phyloP scores from a whole-genome alignment of 495 filamentous ascomycete genomes.

The Penicillium psychrofluorescens region DNA sequence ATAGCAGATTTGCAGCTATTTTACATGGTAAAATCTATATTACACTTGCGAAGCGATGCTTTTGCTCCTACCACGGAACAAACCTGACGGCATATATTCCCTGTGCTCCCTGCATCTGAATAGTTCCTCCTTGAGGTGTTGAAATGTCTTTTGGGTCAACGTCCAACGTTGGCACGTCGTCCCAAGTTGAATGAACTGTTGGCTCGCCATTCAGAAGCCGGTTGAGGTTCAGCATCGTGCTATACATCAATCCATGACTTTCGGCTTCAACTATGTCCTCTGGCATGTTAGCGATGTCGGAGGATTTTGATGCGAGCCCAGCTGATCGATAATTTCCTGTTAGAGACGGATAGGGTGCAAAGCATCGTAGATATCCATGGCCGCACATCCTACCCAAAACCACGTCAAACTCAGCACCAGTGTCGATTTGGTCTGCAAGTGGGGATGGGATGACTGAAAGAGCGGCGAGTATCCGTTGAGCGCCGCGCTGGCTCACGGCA shows the following conservation, averaged over 20 bases:
- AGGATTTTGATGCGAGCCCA: constrained; percentile 27
- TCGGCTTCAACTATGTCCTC: too few relatives aligned
- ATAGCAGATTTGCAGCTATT: too few relatives aligned
- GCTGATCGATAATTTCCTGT: constrained; percentile 39
- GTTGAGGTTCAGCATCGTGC: constrained; percentile 39
- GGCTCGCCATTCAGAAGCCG: constrained; percentile 10
- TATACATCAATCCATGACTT: constrained; percentile 29
- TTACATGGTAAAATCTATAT: too few relatives aligned
- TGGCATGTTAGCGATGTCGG: constrained; percentile 26
- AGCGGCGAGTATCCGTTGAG: constrained; percentile 40
- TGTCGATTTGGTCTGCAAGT: neutral
- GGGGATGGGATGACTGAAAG: constrained; percentile 28
- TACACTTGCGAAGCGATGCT: too few relatives aligned
- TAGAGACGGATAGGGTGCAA: constrained; percentile 38
- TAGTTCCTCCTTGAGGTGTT: too few relatives aligned
- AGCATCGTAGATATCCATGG: constrained; percentile 30
- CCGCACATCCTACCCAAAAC: constrained; percentile 43
- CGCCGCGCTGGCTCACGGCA: constrained; percentile 44
- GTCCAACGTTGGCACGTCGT: constrained; percentile 3
- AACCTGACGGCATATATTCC: too few relatives aligned
- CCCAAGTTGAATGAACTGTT: constrained; percentile 14
- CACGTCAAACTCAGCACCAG: constrained; percentile 38
- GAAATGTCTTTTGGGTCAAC: too few relatives aligned
- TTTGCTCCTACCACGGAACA: too few relatives aligned
- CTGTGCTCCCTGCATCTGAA: too few relatives aligned